Base-by-base conservation (phyloP, 352 stramenopile species). In the Phytophthora vignae region DNA sequence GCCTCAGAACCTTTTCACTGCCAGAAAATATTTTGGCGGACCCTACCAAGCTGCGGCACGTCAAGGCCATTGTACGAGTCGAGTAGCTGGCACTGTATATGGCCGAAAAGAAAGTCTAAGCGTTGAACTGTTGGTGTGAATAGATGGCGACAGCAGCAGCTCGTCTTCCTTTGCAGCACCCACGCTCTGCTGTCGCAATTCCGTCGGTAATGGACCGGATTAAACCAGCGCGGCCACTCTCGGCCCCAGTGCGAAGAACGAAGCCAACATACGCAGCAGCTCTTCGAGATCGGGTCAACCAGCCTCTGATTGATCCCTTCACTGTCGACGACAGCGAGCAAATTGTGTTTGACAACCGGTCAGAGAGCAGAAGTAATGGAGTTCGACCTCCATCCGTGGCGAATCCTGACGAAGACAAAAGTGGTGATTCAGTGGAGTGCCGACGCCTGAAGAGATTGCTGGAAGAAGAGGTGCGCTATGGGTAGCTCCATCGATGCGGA, bases 11-110 rank as follows among this genome's bases (percentile, higher is more conserved):
- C 14, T 55, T 69, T 60, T 53, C 59, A 25, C n/a, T 76, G 36
- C 87, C 85, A 33, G 94, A 91, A 62, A 92, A 93, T 72, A 82
- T 96, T n/a, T 67, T 96, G 14, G 83, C 87, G 0, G 87, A 96
- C 40, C 65, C 76, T 14, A 79, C 68, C 22, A 95, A 94, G 49
- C 64, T 95, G 8, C 85, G 86, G 10, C 76, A 90, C 22, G 50
- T 95, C 27, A 94, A 94, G 75, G 81, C 84, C 0, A 74, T 96
- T 55, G 83, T 96, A 71, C 17, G 82, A 44, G 27, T n/a, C 52
- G 11, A 49, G 21, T 49, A 49, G 5, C 29, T 25, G 40, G 29
- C 14, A 25, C 27, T 44, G 3, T 60, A 12, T 4, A 3, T 19
- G 15, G 2, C 31, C 2, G 48, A n/a, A 8, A 19, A 42, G 29